A percentile compares a stretch with the other conserved stretches of the same genome.
Evolutionary conservation across 768 basidiomycete species (phyloP).

Genomic region (Boletales sp.): DNA sequence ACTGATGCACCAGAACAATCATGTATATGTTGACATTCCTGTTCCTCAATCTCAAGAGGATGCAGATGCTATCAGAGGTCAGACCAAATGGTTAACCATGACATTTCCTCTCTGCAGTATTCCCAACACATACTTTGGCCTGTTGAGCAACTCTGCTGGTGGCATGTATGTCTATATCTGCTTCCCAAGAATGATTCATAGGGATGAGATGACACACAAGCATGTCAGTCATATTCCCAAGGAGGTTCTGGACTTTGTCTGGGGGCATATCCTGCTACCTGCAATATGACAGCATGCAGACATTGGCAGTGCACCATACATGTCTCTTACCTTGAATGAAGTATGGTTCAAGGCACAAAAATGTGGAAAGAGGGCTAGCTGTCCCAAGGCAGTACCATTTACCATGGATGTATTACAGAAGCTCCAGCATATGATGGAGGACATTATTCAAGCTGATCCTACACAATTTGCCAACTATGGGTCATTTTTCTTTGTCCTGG

Average conservation of each 20-base stretch:
- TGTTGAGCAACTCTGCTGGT: neutral
- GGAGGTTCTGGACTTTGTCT: conserved; percentile 4
- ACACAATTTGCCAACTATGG: conserved; percentile 2
- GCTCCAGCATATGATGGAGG: conserved; percentile 1
- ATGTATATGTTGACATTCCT: conserved; percentile 10
- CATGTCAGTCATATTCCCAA: neutral
- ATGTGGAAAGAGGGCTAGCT: neutral
- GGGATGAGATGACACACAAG: no score
- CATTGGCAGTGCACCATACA: neutral
- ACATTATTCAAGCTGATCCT: neutral
- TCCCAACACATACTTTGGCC: conserved; percentile 4
- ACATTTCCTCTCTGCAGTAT: conserved; percentile 5
- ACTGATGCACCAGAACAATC: conserved; percentile 12
- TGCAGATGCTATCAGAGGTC: neutral
- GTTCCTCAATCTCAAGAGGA: conserved; percentile 7
- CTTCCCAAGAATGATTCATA: conserved; percentile 13
- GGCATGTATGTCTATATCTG: neutral
- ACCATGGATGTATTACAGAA: neutral
- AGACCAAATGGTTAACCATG: conserved; percentile 7
- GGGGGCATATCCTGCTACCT: conserved; percentile 4
- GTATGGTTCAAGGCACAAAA: conserved; percentile 4
- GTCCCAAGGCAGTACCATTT: conserved; percentile 8
- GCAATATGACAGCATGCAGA: neutral
- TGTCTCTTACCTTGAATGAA: neutral
- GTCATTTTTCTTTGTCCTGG: conserved; percentile 12